phyloP scores from a whole-genome alignment of 345 rosid species.

The Punica granatum region DNA sequence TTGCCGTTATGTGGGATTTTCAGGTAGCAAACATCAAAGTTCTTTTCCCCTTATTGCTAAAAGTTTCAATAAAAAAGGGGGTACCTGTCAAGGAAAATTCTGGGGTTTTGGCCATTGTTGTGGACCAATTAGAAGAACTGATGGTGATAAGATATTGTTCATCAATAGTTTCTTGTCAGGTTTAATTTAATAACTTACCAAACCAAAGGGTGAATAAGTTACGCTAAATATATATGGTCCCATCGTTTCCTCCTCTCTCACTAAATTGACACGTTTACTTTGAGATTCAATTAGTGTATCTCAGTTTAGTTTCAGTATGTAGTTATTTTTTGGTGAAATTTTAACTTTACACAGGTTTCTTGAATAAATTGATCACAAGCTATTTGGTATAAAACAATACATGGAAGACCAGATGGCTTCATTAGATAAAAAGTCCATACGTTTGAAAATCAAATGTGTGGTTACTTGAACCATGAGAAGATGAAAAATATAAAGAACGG shows the following conservation, averaged over 20 bases:
- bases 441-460: not conserved
- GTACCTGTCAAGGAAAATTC: not conserved
- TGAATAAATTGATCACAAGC: too few relatives aligned
- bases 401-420: not conserved
- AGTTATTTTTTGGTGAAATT: too few relatives aligned
- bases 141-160: not conserved
- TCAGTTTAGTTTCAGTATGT: too few relatives aligned
- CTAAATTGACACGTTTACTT: not conserved
- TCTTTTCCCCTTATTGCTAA: too few relatives aligned
- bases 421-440: not conserved
- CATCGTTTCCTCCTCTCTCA: too few relatives aligned
- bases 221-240: too few relatives aligned
- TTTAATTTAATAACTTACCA: too few relatives aligned
- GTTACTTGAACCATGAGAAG: not conserved
- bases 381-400: too few relatives aligned
- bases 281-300: too few relatives aligned
- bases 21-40: not conserved
- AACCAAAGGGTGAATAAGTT: too few relatives aligned
- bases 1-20: too few relatives aligned
- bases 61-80: not conserved
- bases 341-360: too few relatives aligned
- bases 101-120: not conserved
- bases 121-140: constrained; percentile 1
- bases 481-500: not conserved
- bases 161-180: not conserved